Base-by-base conservation (phyloP, 768 basidiomycete genomes). In the Tulasnella sp. region DNA sequence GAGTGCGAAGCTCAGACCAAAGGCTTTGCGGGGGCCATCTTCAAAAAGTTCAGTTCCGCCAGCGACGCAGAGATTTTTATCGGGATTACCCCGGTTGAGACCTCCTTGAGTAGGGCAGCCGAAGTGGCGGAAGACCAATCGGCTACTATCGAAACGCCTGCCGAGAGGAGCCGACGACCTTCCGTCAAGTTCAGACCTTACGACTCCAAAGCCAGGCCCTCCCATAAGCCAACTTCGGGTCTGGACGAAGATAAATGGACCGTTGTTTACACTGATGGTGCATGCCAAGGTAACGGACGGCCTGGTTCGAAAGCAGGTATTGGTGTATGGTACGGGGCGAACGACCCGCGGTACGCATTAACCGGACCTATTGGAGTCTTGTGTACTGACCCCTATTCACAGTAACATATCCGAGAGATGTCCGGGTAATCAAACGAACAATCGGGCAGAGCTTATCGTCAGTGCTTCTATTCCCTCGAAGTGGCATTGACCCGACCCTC, bases 401-500 rank as follows among this genome's bases (percentile, higher is more conserved):
- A 93, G 90, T 56, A 94, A 93, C 63, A 65, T 91, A 2, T 75
- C 82, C 1, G 90, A 93, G 67, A 59, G 69, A 14, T 67, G 71
- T 31, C 70, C 69, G 3, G 87, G 87, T 2, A 75, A 71, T 55
- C 88, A 90, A 65, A 90, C 88, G 1, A 92, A 92, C 65, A 90
- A 91, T 59, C 72, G 90, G 27, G 92, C 90, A 9, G 92, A 96
- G 67, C 74, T 94, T 31, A 80, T 91, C 54, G 92, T 88, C 57
- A 54, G 78, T 73, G 14, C 19, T 35, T 17, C 55, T 9, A 23
- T 27, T 12, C 2, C 42, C n/a, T 32, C 43, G 9, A 17, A 11
- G n/a, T 50, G 12, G 29, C 19, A 49, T 39, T 59, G 12, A 56
- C 32, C 11, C 3, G 12, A 55, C 39, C 6, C 27, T 59, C 4